Evolutionary conservation across 257 asterid species (phyloP), one percentile per base, ranked within the genome.

Genomic region (Linderniella brevidens): DNA sequence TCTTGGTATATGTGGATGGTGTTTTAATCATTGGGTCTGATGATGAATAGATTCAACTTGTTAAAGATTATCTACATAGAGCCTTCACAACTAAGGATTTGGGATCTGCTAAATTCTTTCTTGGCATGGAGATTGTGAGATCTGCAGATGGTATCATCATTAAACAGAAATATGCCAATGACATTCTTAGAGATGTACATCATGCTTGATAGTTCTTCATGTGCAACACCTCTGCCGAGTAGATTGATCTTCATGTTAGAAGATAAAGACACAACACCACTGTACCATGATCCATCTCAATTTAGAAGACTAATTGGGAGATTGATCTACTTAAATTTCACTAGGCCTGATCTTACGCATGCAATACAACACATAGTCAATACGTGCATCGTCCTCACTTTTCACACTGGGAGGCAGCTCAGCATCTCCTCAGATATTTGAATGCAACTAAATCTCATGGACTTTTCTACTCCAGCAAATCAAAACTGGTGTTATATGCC

Each of bases 41-140:
- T 39, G n/a, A 4, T n/a, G 48, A 4, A 8, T 37, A 35, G 3
- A 43, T 37, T 18, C n/a, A 11, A 0, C 13, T 5, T 4, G 49
- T 58, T n/a, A 49, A 58, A 16, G 10, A 9, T 3, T 49, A 48
- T 25, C 50, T 58, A 12, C 18, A 42, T 19, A n/a, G 11, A 1
- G 32, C 51, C 25, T 58, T 50, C 36, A 20, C 41, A 3, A 58
- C 49, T 46, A 58, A 58, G 18, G 51, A 41, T 49, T 42, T 41
- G 35, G 58, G 58, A 11, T 13, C 8, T 0, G 15, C 42, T 9
- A 17, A 19, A 7, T 53, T 19, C 9, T 52, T 60, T 54, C 44
- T 60, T 5, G 66, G 61, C 2, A 16, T 54, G 0, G 56, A 60
- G 11, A 60, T 60, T 3, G 60, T 60, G 0, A n/a, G 66, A 0